A percentile compares a stretch with the other conserved stretches of the same genome.
Conservation (phyloP, 2,329 filamentous ascomycete genomes). For the Lithohypha guttulata region DNA sequence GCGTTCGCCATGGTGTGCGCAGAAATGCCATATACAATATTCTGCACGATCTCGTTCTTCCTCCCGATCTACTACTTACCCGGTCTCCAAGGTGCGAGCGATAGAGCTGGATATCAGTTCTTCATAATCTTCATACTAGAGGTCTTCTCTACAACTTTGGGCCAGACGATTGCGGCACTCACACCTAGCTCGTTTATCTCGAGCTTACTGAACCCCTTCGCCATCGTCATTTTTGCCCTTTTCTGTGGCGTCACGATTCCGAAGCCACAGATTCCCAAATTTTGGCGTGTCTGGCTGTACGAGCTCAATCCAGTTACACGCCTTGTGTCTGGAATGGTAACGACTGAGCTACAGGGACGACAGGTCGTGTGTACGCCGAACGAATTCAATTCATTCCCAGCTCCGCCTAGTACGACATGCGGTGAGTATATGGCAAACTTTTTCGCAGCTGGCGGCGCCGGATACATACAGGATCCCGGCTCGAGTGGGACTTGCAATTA, state of each 20-base stretch:
- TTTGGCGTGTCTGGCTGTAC: conserved; percentile 74
- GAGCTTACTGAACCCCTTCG: conserved; percentile 67
- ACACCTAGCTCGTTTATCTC: conserved; percentile 72
- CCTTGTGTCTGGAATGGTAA: conserved; percentile 68
- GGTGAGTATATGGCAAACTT: conserved; percentile 65
- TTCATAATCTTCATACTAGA: conserved; percentile 75
- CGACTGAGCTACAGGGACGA: conserved; percentile 60
- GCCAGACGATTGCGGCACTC: conserved; percentile 63
- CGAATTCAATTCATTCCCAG: conserved; percentile 59
- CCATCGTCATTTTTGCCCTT: conserved; percentile 71
- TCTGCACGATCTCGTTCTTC: conserved; percentile 74
- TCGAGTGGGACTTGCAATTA: conserved; percentile 61
- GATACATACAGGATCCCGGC: conserved; percentile 57
- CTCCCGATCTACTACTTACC: conserved; percentile 77
- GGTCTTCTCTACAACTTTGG: conserved; percentile 71
- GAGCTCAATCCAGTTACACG: conserved; percentile 74
- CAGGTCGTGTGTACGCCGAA: conserved; percentile 48
- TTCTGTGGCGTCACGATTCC: conserved; percentile 85
- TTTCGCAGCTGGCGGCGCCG: conserved; percentile 56
- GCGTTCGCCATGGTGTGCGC: conserved; percentile 66
- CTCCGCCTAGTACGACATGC: conserved; percentile 57
- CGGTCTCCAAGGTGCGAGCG: conserved; percentile 52
- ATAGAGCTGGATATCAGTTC: conserved; percentile 74
- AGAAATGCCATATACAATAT: conserved; percentile 71
- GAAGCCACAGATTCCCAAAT: conserved; percentile 61